Percentiles rank a stretch among this genome's conserved stretches.
phyloP scores from a whole-genome alignment of 768 basidiomycete species.

The Russula ochroleuca region DNA sequence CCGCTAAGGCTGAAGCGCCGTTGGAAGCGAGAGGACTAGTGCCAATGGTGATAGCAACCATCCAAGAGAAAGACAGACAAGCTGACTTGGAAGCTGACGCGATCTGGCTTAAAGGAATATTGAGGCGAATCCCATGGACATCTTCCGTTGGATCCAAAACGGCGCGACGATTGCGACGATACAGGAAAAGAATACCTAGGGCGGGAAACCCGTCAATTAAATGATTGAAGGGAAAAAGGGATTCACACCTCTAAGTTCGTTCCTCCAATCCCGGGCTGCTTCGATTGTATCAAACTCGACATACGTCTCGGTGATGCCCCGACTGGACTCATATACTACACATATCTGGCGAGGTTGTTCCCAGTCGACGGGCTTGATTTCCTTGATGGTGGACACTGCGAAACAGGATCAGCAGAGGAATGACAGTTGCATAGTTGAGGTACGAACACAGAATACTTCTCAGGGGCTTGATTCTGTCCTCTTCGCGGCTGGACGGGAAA shows the following conservation, averaged over 20 bases:
- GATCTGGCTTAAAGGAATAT: constrained; percentile 44
- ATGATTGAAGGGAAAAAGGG: neutral
- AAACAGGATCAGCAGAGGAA: neutral
- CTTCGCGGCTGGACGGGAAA: constrained; percentile 51
- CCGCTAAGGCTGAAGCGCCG: neutral
- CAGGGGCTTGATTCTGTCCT: constrained; percentile 51
- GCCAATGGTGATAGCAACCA: constrained; percentile 25
- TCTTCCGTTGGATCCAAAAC: constrained; percentile 34
- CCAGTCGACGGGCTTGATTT: constrained; percentile 44
- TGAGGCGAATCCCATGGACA: constrained; percentile 42
- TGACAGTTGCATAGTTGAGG: neutral
- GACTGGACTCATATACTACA: constrained; percentile 36
- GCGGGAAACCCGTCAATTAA: neutral
- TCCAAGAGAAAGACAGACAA: constrained; percentile 28
- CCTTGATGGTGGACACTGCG: constrained; percentile 47
- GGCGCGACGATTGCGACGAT: constrained; percentile 42
- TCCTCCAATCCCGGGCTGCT: constrained; percentile 47
- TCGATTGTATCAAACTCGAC: constrained; percentile 58
- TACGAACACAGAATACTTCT: constrained; percentile 49
- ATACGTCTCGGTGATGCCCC: constrained; percentile 31
- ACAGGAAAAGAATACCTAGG: constrained; percentile 44
- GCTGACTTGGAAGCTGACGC: constrained; percentile 26
- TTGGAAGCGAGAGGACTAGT: constrained; percentile 3
- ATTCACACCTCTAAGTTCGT: constrained; percentile 42
- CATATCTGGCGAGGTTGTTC: constrained; percentile 43